phyloP scores from a whole-genome alignment of 2,329 filamentous ascomycete genomes.

The Penicillium sumatraense region DNA sequence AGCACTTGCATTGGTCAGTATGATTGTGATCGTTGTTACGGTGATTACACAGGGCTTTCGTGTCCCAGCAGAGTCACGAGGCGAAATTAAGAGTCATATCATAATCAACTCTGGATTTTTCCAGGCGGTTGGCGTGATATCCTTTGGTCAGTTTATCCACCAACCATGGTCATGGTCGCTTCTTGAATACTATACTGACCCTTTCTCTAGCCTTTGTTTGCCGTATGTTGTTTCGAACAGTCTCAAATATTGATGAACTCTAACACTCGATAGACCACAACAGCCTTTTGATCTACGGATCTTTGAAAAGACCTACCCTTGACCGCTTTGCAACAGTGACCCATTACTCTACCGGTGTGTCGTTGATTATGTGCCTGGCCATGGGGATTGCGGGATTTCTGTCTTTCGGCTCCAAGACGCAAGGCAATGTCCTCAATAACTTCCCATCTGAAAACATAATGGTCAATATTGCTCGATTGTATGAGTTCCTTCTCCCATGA shows the following conservation, averaged over 20 bases:
- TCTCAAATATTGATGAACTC: conserved; percentile 2
- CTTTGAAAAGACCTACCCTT: conserved; percentile 88
- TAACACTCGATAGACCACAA: conserved; percentile 72
- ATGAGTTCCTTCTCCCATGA: conserved; percentile 24
- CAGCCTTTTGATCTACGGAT: conserved; percentile 95
- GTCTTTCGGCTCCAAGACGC: conserved; percentile 87
- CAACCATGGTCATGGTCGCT: not conserved
- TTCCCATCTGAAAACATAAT: conserved; percentile 88
- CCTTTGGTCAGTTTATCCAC: conserved; percentile 70
- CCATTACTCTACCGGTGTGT: conserved; percentile 88
- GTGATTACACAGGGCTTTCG: conserved; percentile 82
- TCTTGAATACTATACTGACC: conserved; percentile 35
- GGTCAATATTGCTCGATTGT: conserved; percentile 90
- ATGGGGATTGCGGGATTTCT: conserved; percentile 91
- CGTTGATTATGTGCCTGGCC: conserved; percentile 85
- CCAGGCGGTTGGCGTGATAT: conserved; percentile 96
- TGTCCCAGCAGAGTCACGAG: conserved; percentile 72
- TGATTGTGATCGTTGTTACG: conserved; percentile 86
- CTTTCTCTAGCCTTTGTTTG: conserved; percentile 66
- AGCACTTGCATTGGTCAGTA: conserved; percentile 88
- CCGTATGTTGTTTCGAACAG: conserved; percentile 49
- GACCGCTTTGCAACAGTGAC: conserved; percentile 93
- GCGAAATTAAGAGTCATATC: conserved; percentile 71
- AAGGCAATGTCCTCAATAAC: conserved; percentile 97
- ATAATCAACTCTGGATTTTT: conserved; percentile 88